Conservation (phyloP, 805 yeast species). For the Wickerhamiella nectarea region DNA sequence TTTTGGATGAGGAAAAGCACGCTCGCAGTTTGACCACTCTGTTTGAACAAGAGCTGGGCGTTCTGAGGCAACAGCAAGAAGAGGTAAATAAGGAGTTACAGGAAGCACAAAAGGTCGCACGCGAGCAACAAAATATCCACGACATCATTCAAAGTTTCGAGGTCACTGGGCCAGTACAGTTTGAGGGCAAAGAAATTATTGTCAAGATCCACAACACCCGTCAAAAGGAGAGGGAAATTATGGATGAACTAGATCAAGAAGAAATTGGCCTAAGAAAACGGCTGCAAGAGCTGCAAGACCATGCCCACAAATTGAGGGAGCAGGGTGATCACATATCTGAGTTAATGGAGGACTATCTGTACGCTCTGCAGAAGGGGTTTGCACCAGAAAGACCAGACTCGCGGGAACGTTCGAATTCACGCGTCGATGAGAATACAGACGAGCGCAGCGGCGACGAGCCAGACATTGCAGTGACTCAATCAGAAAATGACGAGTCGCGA, state of each 20-base stretch:
- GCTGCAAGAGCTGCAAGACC: not conserved
- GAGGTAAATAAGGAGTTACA: not conserved
- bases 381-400: no score
- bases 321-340: no score
- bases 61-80: not conserved
- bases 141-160: not conserved
- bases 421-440: no score
- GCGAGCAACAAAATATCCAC: not conserved
- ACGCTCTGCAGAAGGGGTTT: no score
- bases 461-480: no score
- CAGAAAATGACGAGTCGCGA: not conserved
- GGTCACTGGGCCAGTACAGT: not conserved
- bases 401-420: no score
- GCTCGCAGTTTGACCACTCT: not conserved
- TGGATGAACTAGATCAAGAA: not conserved
- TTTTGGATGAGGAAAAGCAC: not conserved
- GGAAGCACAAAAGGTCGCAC: not conserved
- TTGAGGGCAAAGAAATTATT: not conserved
- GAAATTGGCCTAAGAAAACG: not conserved
- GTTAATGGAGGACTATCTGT: no score
- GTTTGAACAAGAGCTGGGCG: not conserved
- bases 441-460: no score
- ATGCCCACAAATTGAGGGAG: no score
- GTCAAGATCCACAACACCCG: slow-evolving; percentile 1
- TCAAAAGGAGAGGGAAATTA: not conserved